Percentiles rank a stretch among this genome's conserved stretches.
Evolutionary conservation across 179 eudicot species (phyloP).

Genomic region (Actinidia arguta): DNA sequence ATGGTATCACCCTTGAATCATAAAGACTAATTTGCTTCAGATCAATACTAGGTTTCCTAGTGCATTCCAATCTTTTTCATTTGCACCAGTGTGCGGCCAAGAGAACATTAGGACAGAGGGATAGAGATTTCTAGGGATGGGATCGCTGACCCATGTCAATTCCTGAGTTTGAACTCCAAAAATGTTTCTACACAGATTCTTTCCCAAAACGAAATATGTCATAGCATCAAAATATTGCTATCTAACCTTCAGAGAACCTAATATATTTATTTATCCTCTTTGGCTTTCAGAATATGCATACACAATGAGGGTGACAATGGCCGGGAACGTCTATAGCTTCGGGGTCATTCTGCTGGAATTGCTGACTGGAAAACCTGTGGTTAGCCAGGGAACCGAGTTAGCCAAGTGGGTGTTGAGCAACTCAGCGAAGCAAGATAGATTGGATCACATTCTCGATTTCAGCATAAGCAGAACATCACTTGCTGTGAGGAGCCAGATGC

Average conservation of each 20-base stretch:
- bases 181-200: too few species aligned
- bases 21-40: conserved; percentile 38
- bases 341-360: conserved; percentile 84
- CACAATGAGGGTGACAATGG: conserved; percentile 89
- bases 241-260: not conserved
- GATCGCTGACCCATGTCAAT: too few species aligned
- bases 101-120: too few species aligned
- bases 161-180: too few species aligned
- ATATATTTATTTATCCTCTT: conserved; percentile 11
- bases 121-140: too few species aligned
- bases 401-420: conserved; percentile 79
- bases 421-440: conserved; percentile 51
- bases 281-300: conserved; percentile 83
- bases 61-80: too few species aligned
- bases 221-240: not conserved
- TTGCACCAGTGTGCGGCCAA: too few species aligned
- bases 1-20: too few species aligned
- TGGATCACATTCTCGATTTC: conserved; percentile 79
- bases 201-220: conserved; percentile 50
- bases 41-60: too few species aligned
- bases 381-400: conserved; percentile 74
- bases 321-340: conserved; percentile 88
- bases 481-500: conserved; percentile 75
- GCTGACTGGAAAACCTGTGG: conserved; percentile 85
- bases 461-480: conserved; percentile 60